Evolutionary conservation across 805 yeast genomes (phyloP).

Genomic region (Saturnispora diversa): DNA sequence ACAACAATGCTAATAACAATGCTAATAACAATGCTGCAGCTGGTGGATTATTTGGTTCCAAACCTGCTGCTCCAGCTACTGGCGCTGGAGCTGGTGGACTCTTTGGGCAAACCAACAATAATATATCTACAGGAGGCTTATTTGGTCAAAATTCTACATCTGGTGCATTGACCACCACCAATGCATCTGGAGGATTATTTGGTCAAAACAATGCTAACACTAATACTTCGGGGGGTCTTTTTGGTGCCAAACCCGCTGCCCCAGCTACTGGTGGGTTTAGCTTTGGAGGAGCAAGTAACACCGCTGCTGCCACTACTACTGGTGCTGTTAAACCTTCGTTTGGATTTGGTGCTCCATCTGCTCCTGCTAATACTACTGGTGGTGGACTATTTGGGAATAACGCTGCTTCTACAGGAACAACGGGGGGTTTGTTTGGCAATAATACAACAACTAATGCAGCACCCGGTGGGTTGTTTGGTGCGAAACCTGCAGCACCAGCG

Average conservation of each 20-base stretch:
- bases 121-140: conserved; percentile 16
- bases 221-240: conserved; percentile 23
- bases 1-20: conserved; percentile 12
- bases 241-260: conserved; percentile 26
- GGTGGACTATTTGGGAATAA: conserved; percentile 33
- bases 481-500: conserved; percentile 13
- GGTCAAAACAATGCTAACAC: conserved; percentile 18
- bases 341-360: conserved; percentile 9
- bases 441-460: conserved; percentile 13
- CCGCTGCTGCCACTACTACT: conserved; percentile 17
- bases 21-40: conserved; percentile 14
- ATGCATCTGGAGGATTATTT: conserved; percentile 20
- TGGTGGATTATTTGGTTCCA: conserved; percentile 18
- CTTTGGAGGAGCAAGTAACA: conserved; percentile 8
- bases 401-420: neutral
- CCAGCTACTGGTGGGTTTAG: conserved; percentile 13
- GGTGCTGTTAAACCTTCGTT: too few species aligned
- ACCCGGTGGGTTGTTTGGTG: conserved; percentile 22
- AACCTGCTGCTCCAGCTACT: conserved; percentile 15
- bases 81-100: conserved; percentile 31
- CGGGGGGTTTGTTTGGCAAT: conserved; percentile 23
- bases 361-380: conserved; percentile 27
- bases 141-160: conserved; percentile 26
- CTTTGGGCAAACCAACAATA: conserved; percentile 1
- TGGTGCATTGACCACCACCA: conserved; percentile 7